These are phyloP conservation scores for Dunaliella sp. DNA, from an alignment of 139 green algal genomes.

Conservation along the genomic window DNA sequence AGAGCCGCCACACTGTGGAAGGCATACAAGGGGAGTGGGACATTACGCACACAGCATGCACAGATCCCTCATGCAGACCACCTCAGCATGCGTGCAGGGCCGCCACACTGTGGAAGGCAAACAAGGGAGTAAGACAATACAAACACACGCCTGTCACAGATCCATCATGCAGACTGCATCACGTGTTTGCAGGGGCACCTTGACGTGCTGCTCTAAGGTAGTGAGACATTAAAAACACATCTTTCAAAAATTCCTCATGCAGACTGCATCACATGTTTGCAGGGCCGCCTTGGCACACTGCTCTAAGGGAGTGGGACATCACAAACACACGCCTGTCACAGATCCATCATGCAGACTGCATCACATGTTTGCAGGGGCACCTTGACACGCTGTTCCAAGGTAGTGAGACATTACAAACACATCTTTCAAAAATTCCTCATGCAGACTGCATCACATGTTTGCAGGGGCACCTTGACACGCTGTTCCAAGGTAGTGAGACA, in stretches of 20 bases:
- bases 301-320: background rate
- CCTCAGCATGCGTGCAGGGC: background rate
- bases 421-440: too few species aligned
- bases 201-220: too few species aligned
- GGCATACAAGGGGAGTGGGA: background rate
- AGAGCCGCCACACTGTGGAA: background rate
- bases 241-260: too few species aligned
- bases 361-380: too few species aligned
- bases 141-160: too few species aligned
- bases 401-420: background rate
- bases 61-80: background rate
- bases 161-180: background rate
- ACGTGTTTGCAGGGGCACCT: background rate
- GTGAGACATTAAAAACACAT: too few species aligned
- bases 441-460: too few species aligned
- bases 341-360: too few species aligned
- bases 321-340: too few species aligned
- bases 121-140: background rate
- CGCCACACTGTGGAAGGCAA: background rate
- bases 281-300: background rate
- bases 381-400: too few species aligned
- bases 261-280: background rate
- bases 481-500: background rate
- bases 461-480: too few species aligned
- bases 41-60: too few species aligned